Conservation (phyloP, 2,329 filamentous ascomycete genomes). For the Paraphaeosphaeria sporulosa region DNA sequence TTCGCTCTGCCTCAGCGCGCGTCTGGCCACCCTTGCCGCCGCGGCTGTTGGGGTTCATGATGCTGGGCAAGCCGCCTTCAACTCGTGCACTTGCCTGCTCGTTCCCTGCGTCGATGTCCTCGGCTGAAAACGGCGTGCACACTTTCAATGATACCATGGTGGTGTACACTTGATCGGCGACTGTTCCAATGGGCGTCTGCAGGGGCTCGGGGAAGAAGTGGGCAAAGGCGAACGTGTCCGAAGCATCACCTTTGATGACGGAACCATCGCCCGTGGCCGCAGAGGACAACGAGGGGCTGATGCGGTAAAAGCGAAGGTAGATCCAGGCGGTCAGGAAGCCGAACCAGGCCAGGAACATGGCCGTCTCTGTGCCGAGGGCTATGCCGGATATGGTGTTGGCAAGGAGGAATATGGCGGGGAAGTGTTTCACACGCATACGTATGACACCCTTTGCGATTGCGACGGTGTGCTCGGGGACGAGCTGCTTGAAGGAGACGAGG, state of each 20-base stretch:
- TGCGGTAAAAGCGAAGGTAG: slow-evolving; percentile 95
- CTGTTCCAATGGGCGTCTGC: slow-evolving; percentile 76
- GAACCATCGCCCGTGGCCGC: slow-evolving; percentile 60
- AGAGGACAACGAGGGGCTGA: slow-evolving; percentile 65
- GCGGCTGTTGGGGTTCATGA: slow-evolving; percentile 60
- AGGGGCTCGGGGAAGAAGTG: slow-evolving; percentile 90
- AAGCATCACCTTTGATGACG: slow-evolving; percentile 83
- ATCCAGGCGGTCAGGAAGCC: slow-evolving; percentile 91
- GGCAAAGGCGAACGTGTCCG: slow-evolving; percentile 94
- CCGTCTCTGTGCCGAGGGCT: slow-evolving; percentile 73
- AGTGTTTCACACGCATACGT: slow-evolving; percentile 85
- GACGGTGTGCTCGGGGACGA: slow-evolving; percentile 95
- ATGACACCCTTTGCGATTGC: slow-evolving; percentile 88
- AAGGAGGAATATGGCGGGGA: slow-evolving; percentile 77
- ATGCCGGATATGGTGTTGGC: slow-evolving; percentile 73
- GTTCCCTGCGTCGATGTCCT: slow-evolving; percentile 77
- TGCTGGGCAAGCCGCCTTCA: slow-evolving; percentile 66
- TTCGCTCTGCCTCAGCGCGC: slow-evolving; percentile 88
- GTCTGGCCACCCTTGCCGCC: slow-evolving; percentile 66
- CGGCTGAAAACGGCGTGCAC: slow-evolving; percentile 84
- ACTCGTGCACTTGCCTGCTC: slow-evolving; percentile 72
- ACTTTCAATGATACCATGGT: slow-evolving; percentile 77
- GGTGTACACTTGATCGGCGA: slow-evolving; percentile 79
- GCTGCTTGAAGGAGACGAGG: slow-evolving; percentile 96
- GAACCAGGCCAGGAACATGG: slow-evolving; percentile 78